Conservation (phyloP, 352 stramenopile species). For the Phytophthora macrochlamydospora region DNA sequence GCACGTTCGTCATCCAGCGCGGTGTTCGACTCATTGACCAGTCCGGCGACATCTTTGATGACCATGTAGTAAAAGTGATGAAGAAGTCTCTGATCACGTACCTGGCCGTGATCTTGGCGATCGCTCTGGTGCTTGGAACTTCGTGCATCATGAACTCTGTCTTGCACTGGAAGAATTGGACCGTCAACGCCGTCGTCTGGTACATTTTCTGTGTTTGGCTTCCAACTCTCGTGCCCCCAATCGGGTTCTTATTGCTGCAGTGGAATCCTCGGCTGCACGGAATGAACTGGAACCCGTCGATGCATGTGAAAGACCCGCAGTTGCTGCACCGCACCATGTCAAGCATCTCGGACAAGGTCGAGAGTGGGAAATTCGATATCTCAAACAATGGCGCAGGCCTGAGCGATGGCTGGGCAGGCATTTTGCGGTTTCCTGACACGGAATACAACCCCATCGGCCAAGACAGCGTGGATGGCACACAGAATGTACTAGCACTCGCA, state of each 20-base stretch:
- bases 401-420: conserved; percentile 72
- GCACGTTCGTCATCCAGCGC: conserved; percentile 70
- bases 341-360: conserved; percentile 54
- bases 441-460: conserved; percentile 70
- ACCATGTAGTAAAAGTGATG: conserved; percentile 77
- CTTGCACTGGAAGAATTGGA: conserved; percentile 66
- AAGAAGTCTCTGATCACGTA: conserved; percentile 83
- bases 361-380: conserved; percentile 36
- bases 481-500: conserved; percentile 82
- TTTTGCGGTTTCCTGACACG: conserved; percentile 74
- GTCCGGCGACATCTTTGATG: conserved; percentile 74
- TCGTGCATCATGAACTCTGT: conserved; percentile 68
- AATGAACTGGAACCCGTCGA: conserved; percentile 70
- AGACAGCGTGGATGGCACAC: conserved; percentile 57
- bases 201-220: conserved; percentile 85
- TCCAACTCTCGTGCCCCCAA: conserved; percentile 70
- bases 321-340: conserved; percentile 38
- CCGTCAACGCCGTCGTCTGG: conserved; percentile 78
- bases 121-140: conserved; percentile 67
- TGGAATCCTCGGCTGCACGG: conserved; percentile 82
- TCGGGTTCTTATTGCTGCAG: conserved; percentile 82
- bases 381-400: conserved; percentile 39
- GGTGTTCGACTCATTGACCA: conserved; percentile 75
- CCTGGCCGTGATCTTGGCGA: conserved; percentile 72
- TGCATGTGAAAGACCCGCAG: conserved; percentile 54